Evolutionary conservation across 768 basidiomycete genomes (phyloP).

Genomic region (Coprinellus aureogranulatus): DNA sequence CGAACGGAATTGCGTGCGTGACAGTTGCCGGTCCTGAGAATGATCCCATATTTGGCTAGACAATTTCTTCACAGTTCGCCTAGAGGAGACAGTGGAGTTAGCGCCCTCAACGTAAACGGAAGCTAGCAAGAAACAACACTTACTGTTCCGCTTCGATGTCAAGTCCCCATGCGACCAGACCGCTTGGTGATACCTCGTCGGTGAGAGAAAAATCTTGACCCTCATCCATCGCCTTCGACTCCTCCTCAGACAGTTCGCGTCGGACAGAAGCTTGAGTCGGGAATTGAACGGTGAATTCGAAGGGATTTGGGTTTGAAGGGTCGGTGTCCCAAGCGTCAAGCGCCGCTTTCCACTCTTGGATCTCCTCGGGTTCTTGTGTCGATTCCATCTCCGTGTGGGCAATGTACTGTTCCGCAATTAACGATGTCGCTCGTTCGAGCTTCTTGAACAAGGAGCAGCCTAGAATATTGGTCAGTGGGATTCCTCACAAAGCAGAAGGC

Average conservation of each 20-base stretch:
- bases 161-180: constrained; percentile 14
- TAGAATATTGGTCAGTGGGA: no score
- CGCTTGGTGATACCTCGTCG: constrained; percentile 11
- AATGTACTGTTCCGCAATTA: no score
- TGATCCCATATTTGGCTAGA: constrained; percentile 11
- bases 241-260: constrained; percentile 7
- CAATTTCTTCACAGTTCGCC: not conserved
- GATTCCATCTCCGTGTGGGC: no score
- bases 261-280: constrained; percentile 8
- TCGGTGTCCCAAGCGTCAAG: not conserved
- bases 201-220: not conserved
- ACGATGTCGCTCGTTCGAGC: no score
- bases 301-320: not conserved
- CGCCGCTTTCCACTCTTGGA: no score
- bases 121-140: constrained; percentile 2
- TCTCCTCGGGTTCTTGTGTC: no score
- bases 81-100: not conserved
- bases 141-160: constrained; percentile 22
- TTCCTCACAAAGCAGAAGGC: no score
- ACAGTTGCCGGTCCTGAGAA: constrained; percentile 12
- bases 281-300: not conserved
- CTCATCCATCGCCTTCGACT: not conserved
- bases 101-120: not conserved
- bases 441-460: no score
- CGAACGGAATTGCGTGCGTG: constrained; percentile 7